Percentiles rank a stretch among this genome's conserved stretches.
Conservation (phyloP, 1,284 basidiomycete genomes). For the Ustilago xerochloae region DNA sequence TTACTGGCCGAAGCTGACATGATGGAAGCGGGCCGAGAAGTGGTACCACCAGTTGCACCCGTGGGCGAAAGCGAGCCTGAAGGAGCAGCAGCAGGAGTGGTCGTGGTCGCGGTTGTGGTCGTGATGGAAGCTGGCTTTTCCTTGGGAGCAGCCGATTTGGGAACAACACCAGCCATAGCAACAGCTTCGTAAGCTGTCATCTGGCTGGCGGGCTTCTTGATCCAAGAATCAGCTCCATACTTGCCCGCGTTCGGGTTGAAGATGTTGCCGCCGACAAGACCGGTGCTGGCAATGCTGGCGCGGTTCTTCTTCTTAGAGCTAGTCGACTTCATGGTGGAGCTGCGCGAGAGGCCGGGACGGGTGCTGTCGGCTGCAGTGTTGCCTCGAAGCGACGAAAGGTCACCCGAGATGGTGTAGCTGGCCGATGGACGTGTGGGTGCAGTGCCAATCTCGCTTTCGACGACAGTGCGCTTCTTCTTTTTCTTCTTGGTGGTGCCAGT, state of each 20-base stretch:
- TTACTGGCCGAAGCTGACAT: conserved; percentile 41
- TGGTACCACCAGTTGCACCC: conserved; percentile 4
- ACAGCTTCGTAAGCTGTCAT: conserved; percentile 56
- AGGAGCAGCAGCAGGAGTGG: conserved; percentile 8
- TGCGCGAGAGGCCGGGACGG: conserved; percentile 39
- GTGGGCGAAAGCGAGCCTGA: conserved; percentile 3
- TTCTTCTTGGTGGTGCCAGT: conserved; percentile 54
- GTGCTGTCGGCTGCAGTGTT: conserved; percentile 9
- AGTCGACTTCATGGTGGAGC: conserved; percentile 43
- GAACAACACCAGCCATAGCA: conserved; percentile 55
- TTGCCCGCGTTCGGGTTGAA: conserved; percentile 52
- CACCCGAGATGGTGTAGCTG: conserved; percentile 47
- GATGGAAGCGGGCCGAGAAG: conserved; percentile 42
- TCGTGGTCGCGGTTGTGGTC: no score
- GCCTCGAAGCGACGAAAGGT: conserved; percentile 38
- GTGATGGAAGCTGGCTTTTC: conserved; percentile 11
- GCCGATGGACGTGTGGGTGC: conserved; percentile 51
- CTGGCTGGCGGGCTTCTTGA: conserved; percentile 44
- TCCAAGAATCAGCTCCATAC: conserved; percentile 54
- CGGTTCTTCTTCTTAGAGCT: conserved; percentile 60
- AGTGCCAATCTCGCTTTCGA: conserved; percentile 64
- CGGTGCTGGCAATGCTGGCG: conserved; percentile 36
- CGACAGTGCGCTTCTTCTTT: conserved; percentile 47
- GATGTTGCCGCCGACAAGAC: conserved; percentile 37
- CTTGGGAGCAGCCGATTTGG: conserved; percentile 35